Conservation (phyloP, 306 rosid species). For the Citrullus amarus region DNA sequence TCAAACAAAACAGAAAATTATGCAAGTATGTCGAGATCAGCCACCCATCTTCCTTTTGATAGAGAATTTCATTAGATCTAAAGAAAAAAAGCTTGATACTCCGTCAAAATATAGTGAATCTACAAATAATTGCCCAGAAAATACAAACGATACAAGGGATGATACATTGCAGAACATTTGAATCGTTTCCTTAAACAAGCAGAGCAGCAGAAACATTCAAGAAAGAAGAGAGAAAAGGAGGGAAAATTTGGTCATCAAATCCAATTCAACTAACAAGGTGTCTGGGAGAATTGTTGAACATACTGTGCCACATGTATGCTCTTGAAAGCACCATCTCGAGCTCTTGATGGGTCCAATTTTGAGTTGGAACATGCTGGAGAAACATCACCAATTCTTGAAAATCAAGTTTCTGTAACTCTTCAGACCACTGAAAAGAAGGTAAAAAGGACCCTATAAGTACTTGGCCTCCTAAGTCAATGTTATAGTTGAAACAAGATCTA, state of each 20-base stretch:
- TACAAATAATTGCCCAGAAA: conserved; percentile 11
- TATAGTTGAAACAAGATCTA: neutral
- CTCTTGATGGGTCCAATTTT: conserved; percentile 83
- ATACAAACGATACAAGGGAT: conserved; percentile 27
- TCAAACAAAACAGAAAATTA: neutral
- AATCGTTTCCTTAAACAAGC: conserved; percentile 1
- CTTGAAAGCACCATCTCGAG: conserved; percentile 97
- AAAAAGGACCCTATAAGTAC: neutral
- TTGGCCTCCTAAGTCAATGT: neutral
- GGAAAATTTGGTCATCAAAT: neutral
- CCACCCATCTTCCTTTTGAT: neutral
- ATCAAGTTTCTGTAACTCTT: conserved; percentile 72
- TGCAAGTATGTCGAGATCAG: neutral
- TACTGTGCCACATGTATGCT: conserved; percentile 97
- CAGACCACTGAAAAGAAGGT: conserved; percentile 70
- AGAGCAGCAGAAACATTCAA: conserved; percentile 3
- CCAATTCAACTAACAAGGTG: conserved; percentile 59
- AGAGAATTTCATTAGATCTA: neutral
- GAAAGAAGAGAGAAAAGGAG: neutral
- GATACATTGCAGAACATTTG: conserved; percentile 13
- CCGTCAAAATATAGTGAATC: conserved; percentile 3
- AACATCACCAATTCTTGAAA: conserved; percentile 97
- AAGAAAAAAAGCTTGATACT: neutral
- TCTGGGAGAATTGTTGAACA: conserved; percentile 92
- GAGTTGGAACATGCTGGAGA: conserved; percentile 95